These are phyloP conservation scores for Pseudozyma thailandica DNA, from an alignment of 1,284 basidiomycete species.

Conservation along the genomic window DNA sequence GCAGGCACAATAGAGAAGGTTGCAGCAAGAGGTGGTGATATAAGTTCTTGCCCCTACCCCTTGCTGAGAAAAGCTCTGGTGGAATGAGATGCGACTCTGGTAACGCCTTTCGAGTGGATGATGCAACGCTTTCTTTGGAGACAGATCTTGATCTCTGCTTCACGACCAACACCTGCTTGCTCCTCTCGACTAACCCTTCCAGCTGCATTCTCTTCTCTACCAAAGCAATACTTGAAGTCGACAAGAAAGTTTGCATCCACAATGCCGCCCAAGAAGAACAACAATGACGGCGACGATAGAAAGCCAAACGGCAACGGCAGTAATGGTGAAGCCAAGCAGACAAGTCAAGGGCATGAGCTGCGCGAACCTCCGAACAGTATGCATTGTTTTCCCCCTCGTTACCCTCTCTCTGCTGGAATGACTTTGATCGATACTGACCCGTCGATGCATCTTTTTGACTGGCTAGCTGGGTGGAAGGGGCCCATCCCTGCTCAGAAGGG, in stretches of 20 bases:
- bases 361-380: constrained; percentile 31
- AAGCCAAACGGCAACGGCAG: not conserved
- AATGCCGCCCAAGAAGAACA: constrained; percentile 21
- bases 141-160: too few relatives aligned
- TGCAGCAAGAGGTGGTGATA: too few relatives aligned
- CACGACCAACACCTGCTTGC: too few relatives aligned
- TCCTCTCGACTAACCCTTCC: not conserved
- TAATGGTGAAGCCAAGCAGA: constrained; percentile 4
- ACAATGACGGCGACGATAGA: constrained; percentile 1
- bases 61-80: too few relatives aligned
- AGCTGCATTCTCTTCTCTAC: not conserved
- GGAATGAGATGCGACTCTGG: too few relatives aligned
- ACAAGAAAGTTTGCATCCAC: not conserved
- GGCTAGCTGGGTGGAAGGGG: constrained; percentile 46
- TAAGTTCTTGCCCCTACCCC: too few relatives aligned
- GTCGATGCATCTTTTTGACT: not conserved
- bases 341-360: constrained; percentile 24
- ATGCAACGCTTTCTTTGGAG: too few relatives aligned
- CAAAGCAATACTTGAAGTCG: not conserved
- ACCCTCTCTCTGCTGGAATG: too few relatives aligned
- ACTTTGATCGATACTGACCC: too few relatives aligned
- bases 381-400: not conserved
- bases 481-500: constrained; percentile 32
- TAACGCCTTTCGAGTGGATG: too few relatives aligned
- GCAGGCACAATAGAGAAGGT: too few relatives aligned